Base-by-base conservation (phyloP, 495 filamentous ascomycete species). In the Penicillium diatomitis region DNA sequence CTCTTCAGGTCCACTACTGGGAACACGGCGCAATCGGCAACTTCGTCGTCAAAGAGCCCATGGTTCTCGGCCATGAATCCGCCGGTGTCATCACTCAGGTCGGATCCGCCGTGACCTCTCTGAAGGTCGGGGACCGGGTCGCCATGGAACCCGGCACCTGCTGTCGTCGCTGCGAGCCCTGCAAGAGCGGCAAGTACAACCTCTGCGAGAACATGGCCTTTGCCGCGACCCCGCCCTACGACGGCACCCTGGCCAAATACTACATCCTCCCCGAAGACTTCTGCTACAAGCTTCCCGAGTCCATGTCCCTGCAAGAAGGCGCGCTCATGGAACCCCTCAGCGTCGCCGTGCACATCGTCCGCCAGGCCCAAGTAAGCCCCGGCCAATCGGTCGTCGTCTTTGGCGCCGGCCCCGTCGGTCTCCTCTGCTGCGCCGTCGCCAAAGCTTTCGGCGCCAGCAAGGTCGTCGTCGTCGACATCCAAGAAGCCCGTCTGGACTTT, bases 11-110 rank as follows among this genome's bases (percentile, higher is more conserved):
- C n/a, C 89, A 95, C 78, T 95, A 92, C 77, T 92, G 86, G 86
- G 70, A 79, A 47, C 82, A 94, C 52, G 89, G 89, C 45, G 72
- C 80, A 35, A 95, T 95, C 61, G 89, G 87, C 52, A 65, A 78
- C 68, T 95, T 87, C 66, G 74, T 90, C 48, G 77, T 94, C 53
- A 84, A 85, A 57, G 78, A 81, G 11, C 89, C 89, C 37, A 92
- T 94, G 88, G 85, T 94, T 3, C 80, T 95, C n/a, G 89, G 89
- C 56, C 89, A 95, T 74, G 89, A 95, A 67, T 92, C 87, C 8
- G 77, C 86, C 50, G 89, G 87, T 49, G 81, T 87, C 27, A 72
- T 95, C 52, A 67, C 78, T 53, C 59, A 77, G 31, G 77, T 87
- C 46, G 89, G 89, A 34, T 69, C 74, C n/a, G 67, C 63, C 10